Conservation (phyloP, 352 stramenopile genomes). For the Globisporangium rhizosaccharum region DNA sequence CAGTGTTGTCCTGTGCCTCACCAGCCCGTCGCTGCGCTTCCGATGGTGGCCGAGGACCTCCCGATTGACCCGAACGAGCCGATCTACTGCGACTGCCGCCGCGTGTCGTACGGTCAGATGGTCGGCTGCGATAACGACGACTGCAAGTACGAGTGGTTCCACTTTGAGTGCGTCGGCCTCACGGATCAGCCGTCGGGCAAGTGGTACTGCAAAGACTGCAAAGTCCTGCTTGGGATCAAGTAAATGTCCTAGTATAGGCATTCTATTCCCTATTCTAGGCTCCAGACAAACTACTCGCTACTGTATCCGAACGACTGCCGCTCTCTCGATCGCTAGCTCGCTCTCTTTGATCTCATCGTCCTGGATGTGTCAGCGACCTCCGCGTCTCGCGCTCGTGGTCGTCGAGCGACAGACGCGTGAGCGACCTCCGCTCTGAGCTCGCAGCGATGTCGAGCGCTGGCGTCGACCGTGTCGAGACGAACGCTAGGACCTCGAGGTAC, state of each 20-base stretch:
- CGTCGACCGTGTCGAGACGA: slow-evolving; percentile 19
- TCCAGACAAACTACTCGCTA: neutral
- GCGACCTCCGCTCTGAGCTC: slow-evolving; percentile 3
- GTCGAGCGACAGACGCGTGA: slow-evolving; percentile 13
- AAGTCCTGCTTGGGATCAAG: slow-evolving; percentile 62
- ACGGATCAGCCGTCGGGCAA: slow-evolving; percentile 75
- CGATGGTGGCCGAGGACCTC: slow-evolving; percentile 67
- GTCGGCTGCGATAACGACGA: slow-evolving; percentile 90
- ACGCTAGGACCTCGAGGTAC: slow-evolving; percentile 29
- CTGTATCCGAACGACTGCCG: neutral
- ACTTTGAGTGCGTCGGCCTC: slow-evolving; percentile 87
- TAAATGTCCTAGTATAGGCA: slow-evolving; percentile 8
- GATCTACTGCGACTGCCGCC: slow-evolving; percentile 83
- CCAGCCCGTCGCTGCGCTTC: slow-evolving; percentile 17
- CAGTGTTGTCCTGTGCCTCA: neutral
- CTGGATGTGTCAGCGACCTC: neutral
- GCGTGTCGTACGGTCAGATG: slow-evolving; percentile 90
- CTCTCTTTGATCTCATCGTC: no score
- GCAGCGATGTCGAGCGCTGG: slow-evolving; percentile 4
- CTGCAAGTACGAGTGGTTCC: slow-evolving; percentile 92
- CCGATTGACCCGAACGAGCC: slow-evolving; percentile 86
- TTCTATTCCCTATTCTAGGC: no score
- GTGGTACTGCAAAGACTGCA: slow-evolving; percentile 85
- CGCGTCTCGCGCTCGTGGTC: slow-evolving; percentile 8
- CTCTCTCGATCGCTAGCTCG: neutral